Conservation (phyloP, 768 basidiomycete species). For the Stropharia rugosoannulata region DNA sequence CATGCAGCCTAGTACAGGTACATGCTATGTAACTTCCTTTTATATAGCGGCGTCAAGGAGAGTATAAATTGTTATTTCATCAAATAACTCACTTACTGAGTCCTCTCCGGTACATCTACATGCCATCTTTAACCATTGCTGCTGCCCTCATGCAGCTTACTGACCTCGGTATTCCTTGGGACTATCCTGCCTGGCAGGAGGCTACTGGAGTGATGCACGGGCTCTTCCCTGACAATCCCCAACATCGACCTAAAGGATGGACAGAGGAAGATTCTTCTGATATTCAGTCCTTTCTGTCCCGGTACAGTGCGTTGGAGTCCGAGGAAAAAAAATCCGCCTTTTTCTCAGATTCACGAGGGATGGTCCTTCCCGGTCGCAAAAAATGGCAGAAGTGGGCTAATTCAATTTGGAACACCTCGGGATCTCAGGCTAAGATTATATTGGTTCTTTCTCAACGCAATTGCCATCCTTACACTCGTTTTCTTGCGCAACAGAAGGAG, state of each 20-base stretch:
- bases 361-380: conserved; percentile 13
- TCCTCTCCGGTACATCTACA: background rate
- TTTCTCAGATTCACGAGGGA: background rate
- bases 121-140: background rate
- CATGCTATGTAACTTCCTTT: no score
- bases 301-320: background rate
- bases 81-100: no score
- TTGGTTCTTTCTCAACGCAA: background rate
- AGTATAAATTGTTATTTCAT: no score
- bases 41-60: no score
- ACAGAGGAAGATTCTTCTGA: conserved; percentile 5
- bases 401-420: background rate
- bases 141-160: background rate
- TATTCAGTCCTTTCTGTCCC: conserved; percentile 14
- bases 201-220: conserved; percentile 13
- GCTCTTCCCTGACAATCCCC: conserved; percentile 15
- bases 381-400: conserved; percentile 12
- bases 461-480: conserved; percentile 10
- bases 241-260: conserved; percentile 8
- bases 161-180: conserved; percentile 7
- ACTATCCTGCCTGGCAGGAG: conserved; percentile 11
- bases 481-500: background rate
- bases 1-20: no score
- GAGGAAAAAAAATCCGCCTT: conserved; percentile 15
- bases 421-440: conserved; percentile 10